Percentiles rank a stretch among this genome's conserved stretches.
These are phyloP conservation scores for Phytopythium boreale DNA, from an alignment of 352 stramenopile species.

Conservation along the genomic window DNA sequence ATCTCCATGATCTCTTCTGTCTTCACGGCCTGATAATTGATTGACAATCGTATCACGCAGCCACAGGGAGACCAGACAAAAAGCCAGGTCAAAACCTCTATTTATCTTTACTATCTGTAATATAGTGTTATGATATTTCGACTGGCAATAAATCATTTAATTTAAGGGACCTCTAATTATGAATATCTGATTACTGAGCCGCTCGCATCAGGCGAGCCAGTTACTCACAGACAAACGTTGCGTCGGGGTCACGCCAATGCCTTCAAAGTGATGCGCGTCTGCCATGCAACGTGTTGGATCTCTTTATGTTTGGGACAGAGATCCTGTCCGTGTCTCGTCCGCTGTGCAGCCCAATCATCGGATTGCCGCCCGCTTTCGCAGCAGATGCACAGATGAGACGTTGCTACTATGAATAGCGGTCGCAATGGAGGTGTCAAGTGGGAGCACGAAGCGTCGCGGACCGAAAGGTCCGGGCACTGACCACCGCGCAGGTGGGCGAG, in stretches of 20 bases:
- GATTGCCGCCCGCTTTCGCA: no score
- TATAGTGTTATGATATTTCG: neutral
- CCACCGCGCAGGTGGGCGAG: neutral
- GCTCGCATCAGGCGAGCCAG: neutral
- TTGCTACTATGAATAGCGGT: neutral
- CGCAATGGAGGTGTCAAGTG: neutral
- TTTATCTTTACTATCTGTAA: neutral
- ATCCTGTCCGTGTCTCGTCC: no score
- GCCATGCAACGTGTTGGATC: no score
- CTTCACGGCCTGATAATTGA: conserved; percentile 3
- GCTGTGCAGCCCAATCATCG: no score
- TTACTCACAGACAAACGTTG: neutral
- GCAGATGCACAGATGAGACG: no score
- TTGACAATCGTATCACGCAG: conserved; percentile 2
- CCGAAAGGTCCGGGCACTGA: neutral
- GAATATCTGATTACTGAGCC: conserved; percentile 8
- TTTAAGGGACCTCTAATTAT: neutral
- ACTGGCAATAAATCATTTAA: neutral
- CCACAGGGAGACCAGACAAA: neutral
- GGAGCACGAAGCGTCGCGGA: neutral
- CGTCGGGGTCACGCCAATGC: neutral
- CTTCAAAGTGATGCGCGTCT: no score
- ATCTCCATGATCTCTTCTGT: conserved; percentile 1
- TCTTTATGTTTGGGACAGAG: neutral
- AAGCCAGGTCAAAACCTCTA: conserved; percentile 4